Percentiles rank a stretch among this genome's conserved stretches.
phyloP scores from a whole-genome alignment of 2,329 filamentous ascomycete genomes.

The Diaporthe batatas region DNA sequence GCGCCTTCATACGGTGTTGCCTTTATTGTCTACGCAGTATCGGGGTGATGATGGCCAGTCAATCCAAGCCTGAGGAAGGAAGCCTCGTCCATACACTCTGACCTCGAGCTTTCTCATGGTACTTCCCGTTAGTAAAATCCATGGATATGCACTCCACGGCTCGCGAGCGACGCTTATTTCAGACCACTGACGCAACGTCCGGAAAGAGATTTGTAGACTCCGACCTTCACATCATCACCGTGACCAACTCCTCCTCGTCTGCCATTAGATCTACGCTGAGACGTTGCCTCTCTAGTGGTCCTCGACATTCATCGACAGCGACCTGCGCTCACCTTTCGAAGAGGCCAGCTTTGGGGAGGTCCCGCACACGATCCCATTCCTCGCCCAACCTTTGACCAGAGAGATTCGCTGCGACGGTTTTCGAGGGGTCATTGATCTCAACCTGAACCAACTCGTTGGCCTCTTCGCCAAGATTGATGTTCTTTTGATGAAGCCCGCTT shows the following conservation, averaged over 20 bases:
- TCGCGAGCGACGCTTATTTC: background rate
- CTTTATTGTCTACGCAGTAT: too few species aligned
- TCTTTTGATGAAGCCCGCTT: too few species aligned
- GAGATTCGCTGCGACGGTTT: background rate
- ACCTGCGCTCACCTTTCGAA: background rate
- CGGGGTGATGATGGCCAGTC: too few species aligned
- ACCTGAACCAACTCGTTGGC: too few species aligned
- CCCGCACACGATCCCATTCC: background rate
- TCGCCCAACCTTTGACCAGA: background rate
- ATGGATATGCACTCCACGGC: background rate
- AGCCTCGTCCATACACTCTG: too few species aligned
- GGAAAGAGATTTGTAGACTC: background rate
- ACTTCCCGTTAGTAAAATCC: too few species aligned
- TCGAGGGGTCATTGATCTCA: too few species aligned
- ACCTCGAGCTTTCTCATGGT: too few species aligned
- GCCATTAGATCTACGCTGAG: background rate
- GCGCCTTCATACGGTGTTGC: too few species aligned
- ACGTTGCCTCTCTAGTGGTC: background rate
- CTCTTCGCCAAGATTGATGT: too few species aligned
- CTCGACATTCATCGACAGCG: background rate
- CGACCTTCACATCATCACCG: background rate
- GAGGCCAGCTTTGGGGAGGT: background rate
- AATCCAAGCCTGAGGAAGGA: too few species aligned
- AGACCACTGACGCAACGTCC: too few species aligned
- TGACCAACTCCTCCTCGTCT: background rate